Base-by-base conservation (phyloP, 768 basidiomycete species). In the Leucocoprinus leucothites region DNA sequence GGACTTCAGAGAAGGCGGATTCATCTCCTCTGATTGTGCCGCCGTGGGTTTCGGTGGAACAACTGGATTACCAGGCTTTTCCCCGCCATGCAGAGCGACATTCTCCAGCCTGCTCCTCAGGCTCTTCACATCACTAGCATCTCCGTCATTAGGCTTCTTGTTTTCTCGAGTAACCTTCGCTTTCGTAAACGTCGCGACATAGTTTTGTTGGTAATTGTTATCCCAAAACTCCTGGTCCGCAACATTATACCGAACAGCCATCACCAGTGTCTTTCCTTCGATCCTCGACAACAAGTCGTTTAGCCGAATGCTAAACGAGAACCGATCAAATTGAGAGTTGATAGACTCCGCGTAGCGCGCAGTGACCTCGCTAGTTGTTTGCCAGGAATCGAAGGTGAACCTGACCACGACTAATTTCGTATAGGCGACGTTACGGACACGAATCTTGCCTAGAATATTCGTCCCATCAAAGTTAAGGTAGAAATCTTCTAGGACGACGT, bases 341-440 rank as follows among this genome's bases (percentile, higher is more conserved):
- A 82, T 58, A 3, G 76, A 71, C 49, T 76, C 73, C 18, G 72
- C 69, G 67, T 91, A 87, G 48, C 81, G 83, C 22, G 86, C 95
- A 0, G 86, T 82, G 56, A 97, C 91, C 69, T 98, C 96, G 68
- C 87, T 90, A 56, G 92, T 95, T 45, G 96, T 99, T 69, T 94
- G 92, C 96, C 96, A 98, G 61, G 77, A 79, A 67, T 98, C 96
- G 62, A 95, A 81, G 1, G 96, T 98, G 70, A 97, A 98, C 25
- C 96, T 84, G 22, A 94, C 82, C 7, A 85, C 88, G 50, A 98
- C 79, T 77, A 82, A 82, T 73, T 98, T 98, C 63, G 88, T 78
- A 71, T 85, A 98, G 6, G 92, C 84, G 48, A 98, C 66, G 67
- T 98, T 98, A 63, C 85, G 80, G 56, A 96, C 90, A 45, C 85